Conservation (phyloP, 139 green algal species). For the Picochlorum sp. region DNA sequence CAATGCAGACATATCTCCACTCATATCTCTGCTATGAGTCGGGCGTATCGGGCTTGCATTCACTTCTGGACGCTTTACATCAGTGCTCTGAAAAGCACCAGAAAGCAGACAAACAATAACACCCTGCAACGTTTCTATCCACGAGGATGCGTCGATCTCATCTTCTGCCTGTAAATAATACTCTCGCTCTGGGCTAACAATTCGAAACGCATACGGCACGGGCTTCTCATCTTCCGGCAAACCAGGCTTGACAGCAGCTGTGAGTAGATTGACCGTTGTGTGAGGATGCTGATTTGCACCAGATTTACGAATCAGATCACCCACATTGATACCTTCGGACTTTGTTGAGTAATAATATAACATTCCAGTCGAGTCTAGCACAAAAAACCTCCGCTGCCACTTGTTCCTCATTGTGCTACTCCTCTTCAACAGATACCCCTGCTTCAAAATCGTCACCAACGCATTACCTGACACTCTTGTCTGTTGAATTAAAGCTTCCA, state of each 20-base stretch:
- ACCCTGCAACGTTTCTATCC: slow-evolving; percentile 69
- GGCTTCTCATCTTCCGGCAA: slow-evolving; percentile 20
- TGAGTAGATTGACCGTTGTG: slow-evolving; percentile 76
- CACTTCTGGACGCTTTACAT: too few relatives aligned
- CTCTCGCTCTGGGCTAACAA: slow-evolving; percentile 65
- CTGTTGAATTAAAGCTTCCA: slow-evolving; percentile 39
- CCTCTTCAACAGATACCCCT: slow-evolving; percentile 28
- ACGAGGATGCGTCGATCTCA: slow-evolving; percentile 59
- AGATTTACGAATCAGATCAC: slow-evolving; percentile 12
- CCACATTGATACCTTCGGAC: slow-evolving; percentile 11
- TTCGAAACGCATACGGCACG: slow-evolving; percentile 67
- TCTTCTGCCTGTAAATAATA: slow-evolving; percentile 77
- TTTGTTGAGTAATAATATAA: slow-evolving; percentile 69
- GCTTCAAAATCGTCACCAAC: slow-evolving; percentile 46
- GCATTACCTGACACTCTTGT: slow-evolving; percentile 23
- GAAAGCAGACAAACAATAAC: background rate
- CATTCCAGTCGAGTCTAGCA: slow-evolving; percentile 67
- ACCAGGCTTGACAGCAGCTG: slow-evolving; percentile 68
- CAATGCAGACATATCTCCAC: background rate
- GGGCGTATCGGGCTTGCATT: background rate
- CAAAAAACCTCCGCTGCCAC: slow-evolving; percentile 85
- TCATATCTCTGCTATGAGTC: slow-evolving; percentile 2
- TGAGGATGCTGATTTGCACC: slow-evolving; percentile 29
- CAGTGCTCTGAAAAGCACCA: slow-evolving; percentile 6
- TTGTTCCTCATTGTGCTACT: slow-evolving; percentile 42